These are phyloP conservation scores for Penicillium silybi DNA, from an alignment of 495 filamentous ascomycete species.

Conservation along the genomic window DNA sequence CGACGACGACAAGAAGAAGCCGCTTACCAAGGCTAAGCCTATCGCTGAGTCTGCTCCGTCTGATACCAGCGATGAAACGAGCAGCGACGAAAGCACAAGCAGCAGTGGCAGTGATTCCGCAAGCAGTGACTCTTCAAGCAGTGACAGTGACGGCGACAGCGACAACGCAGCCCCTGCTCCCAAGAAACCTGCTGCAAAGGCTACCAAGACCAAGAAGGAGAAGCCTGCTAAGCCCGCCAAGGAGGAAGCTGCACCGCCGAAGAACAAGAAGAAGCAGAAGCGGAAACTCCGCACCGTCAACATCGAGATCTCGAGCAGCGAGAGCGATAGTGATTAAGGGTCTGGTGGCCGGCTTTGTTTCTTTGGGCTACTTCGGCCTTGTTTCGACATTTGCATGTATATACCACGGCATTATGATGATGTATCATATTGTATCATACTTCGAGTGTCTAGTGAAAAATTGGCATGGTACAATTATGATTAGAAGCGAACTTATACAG, in stretches of 20 bases:
- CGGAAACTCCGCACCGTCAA: slow-evolving; percentile 23
- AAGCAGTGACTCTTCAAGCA: neutral
- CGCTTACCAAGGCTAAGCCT: slow-evolving; percentile 7
- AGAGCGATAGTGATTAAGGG: slow-evolving; percentile 27
- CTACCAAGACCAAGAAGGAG: slow-evolving; percentile 12
- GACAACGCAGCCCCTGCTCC: slow-evolving; percentile 10
- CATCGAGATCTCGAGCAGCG: slow-evolving; percentile 29
- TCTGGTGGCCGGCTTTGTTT: neutral
- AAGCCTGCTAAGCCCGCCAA: slow-evolving; percentile 3
- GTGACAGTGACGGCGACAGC: slow-evolving; percentile 6
- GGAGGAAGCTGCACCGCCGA: slow-evolving; percentile 2
- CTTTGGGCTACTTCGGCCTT: neutral
- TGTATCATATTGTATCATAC: slow-evolving; percentile 5
- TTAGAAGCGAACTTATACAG: too few species aligned
- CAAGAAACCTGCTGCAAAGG: neutral
- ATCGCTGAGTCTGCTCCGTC: neutral
- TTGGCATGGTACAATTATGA: neutral
- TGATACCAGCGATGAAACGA: slow-evolving; percentile 13
- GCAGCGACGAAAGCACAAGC: slow-evolving; percentile 16
- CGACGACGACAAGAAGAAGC: slow-evolving; percentile 23
- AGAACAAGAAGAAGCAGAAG: slow-evolving; percentile 30
- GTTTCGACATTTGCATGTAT: slow-evolving; percentile 15
- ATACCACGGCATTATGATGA: slow-evolving; percentile 13
- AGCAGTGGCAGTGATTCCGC: slow-evolving; percentile 15
- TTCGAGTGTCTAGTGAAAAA: neutral